Evolutionary conservation across 2,329 filamentous ascomycete species (phyloP).

Genomic region (Alternaria infectoria): DNA sequence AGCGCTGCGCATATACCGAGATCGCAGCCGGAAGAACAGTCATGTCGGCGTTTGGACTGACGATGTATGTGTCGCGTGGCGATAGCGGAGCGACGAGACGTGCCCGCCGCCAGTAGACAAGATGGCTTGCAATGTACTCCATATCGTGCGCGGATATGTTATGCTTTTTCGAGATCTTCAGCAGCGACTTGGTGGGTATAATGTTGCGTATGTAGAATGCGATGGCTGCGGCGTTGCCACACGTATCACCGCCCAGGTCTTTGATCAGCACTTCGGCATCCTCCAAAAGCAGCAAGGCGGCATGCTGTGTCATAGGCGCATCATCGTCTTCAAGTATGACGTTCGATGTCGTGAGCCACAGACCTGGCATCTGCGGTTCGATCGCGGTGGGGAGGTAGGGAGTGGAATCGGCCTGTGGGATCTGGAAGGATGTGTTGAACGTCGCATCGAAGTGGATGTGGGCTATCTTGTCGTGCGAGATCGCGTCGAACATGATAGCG

Average conservation of each 20-base stretch:
- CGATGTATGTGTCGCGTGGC: constrained; percentile 86
- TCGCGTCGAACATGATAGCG: constrained; percentile 79
- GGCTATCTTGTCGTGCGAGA: constrained; percentile 85
- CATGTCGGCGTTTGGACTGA: constrained; percentile 88
- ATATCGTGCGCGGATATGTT: constrained; percentile 80
- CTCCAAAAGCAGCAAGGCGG: constrained; percentile 82
- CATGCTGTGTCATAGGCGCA: constrained; percentile 80
- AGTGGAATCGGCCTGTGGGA: constrained; percentile 69
- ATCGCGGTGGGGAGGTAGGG: constrained; percentile 73
- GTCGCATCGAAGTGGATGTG: constrained; percentile 75
- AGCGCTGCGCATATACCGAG: constrained; percentile 75
- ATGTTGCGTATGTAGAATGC: constrained; percentile 71
- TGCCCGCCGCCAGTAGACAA: constrained; percentile 94
- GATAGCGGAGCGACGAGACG: constrained; percentile 91
- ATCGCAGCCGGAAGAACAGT: constrained; percentile 72
- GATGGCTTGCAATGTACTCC: constrained; percentile 85
- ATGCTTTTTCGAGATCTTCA: constrained; percentile 75
- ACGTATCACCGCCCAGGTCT: constrained; percentile 71
- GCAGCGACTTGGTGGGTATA: constrained; percentile 67
- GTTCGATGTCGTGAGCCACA: constrained; percentile 89
- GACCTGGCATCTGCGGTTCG: constrained; percentile 72
- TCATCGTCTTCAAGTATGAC: constrained; percentile 72
- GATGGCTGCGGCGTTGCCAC: constrained; percentile 77
- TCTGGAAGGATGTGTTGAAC: constrained; percentile 67
- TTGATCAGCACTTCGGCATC: constrained; percentile 81